These are phyloP conservation scores for Fistulinella staudtii DNA, from an alignment of 1,284 basidiomycete species.

Conservation along the genomic window DNA sequence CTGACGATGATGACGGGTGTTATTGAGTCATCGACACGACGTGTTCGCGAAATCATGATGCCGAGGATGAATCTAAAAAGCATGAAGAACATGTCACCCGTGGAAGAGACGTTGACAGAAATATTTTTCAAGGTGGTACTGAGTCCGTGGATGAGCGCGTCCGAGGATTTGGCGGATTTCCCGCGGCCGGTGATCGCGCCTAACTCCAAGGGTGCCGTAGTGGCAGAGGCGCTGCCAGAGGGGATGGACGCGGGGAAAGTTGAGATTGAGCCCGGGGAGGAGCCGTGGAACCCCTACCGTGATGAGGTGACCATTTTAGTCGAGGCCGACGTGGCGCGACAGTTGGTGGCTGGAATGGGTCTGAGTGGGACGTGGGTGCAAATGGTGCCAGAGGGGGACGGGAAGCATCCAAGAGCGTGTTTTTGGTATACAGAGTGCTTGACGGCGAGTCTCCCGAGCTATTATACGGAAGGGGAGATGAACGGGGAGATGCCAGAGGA, in stretches of 20 bases:
- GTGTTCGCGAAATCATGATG: slow-evolving; percentile 35
- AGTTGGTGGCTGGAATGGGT: slow-evolving; percentile 47
- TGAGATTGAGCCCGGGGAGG: not conserved
- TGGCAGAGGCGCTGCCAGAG: slow-evolving; percentile 4
- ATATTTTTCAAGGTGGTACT: slow-evolving; percentile 23
- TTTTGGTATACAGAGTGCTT: slow-evolving; percentile 31
- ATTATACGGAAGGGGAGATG: slow-evolving; percentile 21
- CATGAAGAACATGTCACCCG: slow-evolving; percentile 20
- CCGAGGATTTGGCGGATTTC: slow-evolving; percentile 24
- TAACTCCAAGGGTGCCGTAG: slow-evolving; percentile 9
- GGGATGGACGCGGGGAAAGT: not conserved
- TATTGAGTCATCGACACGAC: slow-evolving; percentile 47
- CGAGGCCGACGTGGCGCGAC: slow-evolving; percentile 38
- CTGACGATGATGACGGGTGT: slow-evolving; percentile 45
- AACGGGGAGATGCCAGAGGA: slow-evolving; percentile 1
- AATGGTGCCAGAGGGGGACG: slow-evolving; percentile 34
- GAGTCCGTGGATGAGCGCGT: slow-evolving; percentile 26
- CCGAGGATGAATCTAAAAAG: slow-evolving; percentile 28
- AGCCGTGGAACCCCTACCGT: slow-evolving; percentile 43
- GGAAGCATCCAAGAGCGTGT: slow-evolving; percentile 8
- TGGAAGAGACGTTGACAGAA: slow-evolving; percentile 19
- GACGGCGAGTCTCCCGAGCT: slow-evolving; percentile 27
- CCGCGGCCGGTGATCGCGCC: slow-evolving; percentile 16
- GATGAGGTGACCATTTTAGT: slow-evolving; percentile 55
- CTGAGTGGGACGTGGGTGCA: slow-evolving; percentile 55